Evolutionary conservation across 805 yeast genomes (phyloP).

Genomic region (Candida yuanshanica): DNA sequence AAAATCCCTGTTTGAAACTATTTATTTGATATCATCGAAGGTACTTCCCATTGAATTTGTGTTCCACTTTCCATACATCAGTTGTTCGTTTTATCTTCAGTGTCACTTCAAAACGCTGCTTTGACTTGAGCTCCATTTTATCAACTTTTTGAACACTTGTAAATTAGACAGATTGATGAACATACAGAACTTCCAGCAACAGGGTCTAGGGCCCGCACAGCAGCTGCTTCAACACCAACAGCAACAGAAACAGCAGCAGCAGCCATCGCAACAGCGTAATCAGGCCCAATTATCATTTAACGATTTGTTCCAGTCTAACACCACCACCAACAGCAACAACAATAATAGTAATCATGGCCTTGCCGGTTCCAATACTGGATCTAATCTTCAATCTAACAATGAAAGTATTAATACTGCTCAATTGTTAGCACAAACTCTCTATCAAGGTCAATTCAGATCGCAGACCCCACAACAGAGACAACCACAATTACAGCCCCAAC

Average conservation of each 20-base stretch:
- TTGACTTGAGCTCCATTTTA: background rate
- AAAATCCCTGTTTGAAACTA: too few species aligned
- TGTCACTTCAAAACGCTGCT: background rate
- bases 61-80: too few species aligned
- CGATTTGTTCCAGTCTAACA: conserved; percentile 19
- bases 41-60: too few species aligned
- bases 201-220: conserved; percentile 22
- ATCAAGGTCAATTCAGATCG: conserved; percentile 34
- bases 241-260: conserved; percentile 15
- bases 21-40: too few species aligned
- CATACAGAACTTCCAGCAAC: conserved; percentile 21
- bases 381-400: background rate
- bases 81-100: too few species aligned
- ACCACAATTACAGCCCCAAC: conserved; percentile 26
- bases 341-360: conserved; percentile 1
- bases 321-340: conserved; percentile 17
- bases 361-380: background rate
- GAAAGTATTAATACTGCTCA: conserved; percentile 29
- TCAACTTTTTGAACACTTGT: background rate
- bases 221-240: conserved; percentile 22
- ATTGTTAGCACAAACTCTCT: conserved; percentile 34
- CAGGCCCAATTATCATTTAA: conserved; percentile 17
- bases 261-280: conserved; percentile 14
- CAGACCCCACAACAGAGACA: conserved; percentile 27
- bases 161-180: conserved; percentile 9